A percentile compares a stretch with the other conserved stretches of the same genome.
phyloP scores from a whole-genome alignment of 2,329 filamentous ascomycete species.

The Fusarium fracticaudum region DNA sequence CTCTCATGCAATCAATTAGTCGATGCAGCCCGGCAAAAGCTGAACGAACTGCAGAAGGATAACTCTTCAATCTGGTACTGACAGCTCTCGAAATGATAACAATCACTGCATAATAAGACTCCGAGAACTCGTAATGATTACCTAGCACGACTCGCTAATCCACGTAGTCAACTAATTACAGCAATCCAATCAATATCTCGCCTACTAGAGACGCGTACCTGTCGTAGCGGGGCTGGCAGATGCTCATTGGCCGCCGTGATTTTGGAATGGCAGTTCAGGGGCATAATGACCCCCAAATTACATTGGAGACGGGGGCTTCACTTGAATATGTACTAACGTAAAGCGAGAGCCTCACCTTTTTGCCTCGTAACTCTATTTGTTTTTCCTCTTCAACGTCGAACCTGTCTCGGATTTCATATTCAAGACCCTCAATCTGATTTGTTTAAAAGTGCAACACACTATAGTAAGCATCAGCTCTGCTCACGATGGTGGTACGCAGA shows the following conservation, averaged over 20 bases:
- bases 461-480: background rate
- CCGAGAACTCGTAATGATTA: background rate
- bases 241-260: constrained; percentile 6
- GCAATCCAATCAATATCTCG: constrained; percentile 24
- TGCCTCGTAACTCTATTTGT: background rate
- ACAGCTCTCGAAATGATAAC: background rate
- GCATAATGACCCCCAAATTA: constrained; percentile 28
- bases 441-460: background rate
- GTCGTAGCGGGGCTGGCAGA: background rate
- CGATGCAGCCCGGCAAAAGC: background rate
- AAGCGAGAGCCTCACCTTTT: constrained; percentile 13
- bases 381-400: background rate
- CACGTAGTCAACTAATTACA: constrained; percentile 1
- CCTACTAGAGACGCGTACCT: constrained; percentile 25
- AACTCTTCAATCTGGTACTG: background rate
- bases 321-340: constrained; percentile 7
- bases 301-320: constrained; percentile 14
- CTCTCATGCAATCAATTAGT: constrained; percentile 14
- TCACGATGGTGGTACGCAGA: constrained; percentile 30
- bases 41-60: background rate
- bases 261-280: constrained; percentile 22
- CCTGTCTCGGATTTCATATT: background rate
- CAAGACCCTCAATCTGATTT: background rate
- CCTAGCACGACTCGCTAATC: constrained; percentile 4
- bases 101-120: background rate